These are phyloP conservation scores for Pichia ethanolica DNA, from an alignment of 805 yeast species.

Conservation along the genomic window DNA sequence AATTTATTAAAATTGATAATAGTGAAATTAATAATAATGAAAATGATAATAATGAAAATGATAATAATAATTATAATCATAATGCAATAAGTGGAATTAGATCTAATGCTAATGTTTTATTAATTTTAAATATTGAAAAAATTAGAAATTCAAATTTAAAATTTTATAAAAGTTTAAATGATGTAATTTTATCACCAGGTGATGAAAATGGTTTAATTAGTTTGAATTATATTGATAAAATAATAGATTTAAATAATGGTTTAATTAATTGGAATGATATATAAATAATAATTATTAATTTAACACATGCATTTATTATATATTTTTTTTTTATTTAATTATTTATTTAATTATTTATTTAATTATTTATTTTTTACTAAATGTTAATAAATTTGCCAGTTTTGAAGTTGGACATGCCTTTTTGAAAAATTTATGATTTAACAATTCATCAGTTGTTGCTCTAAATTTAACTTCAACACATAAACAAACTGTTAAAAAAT, in stretches of 20 bases:
- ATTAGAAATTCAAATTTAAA: conserved; percentile 37
- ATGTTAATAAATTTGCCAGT: conserved; percentile 47
- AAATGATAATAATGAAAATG: too few relatives aligned
- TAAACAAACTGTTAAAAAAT: conserved; percentile 81
- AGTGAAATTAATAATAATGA: not conserved
- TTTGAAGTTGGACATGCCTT: conserved; percentile 55
- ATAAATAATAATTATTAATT: not conserved
- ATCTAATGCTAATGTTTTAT: conserved; percentile 43
- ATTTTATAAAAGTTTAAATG: conserved; percentile 62
- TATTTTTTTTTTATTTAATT: too few relatives aligned
- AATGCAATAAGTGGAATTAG: conserved; percentile 69
- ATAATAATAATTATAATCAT: too few relatives aligned
- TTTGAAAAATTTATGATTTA: conserved; percentile 66
- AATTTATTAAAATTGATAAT: conserved; percentile 1
- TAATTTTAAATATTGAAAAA: conserved; percentile 52
- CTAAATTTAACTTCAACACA: conserved; percentile 92
- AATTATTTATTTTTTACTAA: conserved; percentile 11
- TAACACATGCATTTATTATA: too few relatives aligned
- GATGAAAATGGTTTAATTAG: conserved; percentile 45
- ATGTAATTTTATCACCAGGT: conserved; percentile 67
- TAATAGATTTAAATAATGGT: conserved; percentile 17
- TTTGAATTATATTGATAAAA: conserved; percentile 33
- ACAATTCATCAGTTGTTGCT: conserved; percentile 82
- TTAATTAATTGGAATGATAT: conserved; percentile 1
- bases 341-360: not conserved